These are phyloP conservation scores for Hansenula anomala DNA, from an alignment of 1,139 yeast genomes.

Conservation along the genomic window DNA sequence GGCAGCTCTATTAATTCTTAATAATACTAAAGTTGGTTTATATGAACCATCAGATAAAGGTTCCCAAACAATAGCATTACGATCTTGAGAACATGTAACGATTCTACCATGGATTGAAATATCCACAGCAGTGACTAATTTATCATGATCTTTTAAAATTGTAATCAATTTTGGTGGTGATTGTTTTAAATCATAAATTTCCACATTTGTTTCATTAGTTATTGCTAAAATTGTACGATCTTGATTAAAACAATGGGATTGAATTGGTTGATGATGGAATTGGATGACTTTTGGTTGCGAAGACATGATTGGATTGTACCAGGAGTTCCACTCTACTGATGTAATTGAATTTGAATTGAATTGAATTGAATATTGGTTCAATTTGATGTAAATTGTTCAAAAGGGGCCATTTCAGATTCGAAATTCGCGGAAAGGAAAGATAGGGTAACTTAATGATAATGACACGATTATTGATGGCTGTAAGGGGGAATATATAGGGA, in stretches of 20 bases:
- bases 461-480: no score
- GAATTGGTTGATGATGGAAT: constrained; percentile 81
- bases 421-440: neutral
- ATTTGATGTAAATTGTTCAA: neutral
- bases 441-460: no score
- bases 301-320: constrained; percentile 5
- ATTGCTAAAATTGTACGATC: constrained; percentile 71
- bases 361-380: neutral
- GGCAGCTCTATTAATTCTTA: constrained; percentile 92
- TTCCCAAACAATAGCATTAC: constrained; percentile 97
- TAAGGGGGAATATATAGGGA: no score
- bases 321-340: constrained; percentile 22
- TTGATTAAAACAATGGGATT: constrained; percentile 82
- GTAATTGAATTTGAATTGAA: neutral
- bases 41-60: constrained; percentile 55
- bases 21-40: constrained; percentile 87
- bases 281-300: constrained; percentile 38
- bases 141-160: constrained; percentile 79
- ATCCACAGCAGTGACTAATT: constrained; percentile 92
- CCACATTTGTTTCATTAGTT: constrained; percentile 73
- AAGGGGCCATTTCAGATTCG: neutral
- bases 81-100: constrained; percentile 95
- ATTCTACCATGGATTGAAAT: constrained; percentile 85
- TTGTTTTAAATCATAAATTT: constrained; percentile 61
- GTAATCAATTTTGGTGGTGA: constrained; percentile 42